These are phyloP conservation scores for Populus nigra DNA, from an alignment of 345 rosid species.

Conservation along the genomic window DNA sequence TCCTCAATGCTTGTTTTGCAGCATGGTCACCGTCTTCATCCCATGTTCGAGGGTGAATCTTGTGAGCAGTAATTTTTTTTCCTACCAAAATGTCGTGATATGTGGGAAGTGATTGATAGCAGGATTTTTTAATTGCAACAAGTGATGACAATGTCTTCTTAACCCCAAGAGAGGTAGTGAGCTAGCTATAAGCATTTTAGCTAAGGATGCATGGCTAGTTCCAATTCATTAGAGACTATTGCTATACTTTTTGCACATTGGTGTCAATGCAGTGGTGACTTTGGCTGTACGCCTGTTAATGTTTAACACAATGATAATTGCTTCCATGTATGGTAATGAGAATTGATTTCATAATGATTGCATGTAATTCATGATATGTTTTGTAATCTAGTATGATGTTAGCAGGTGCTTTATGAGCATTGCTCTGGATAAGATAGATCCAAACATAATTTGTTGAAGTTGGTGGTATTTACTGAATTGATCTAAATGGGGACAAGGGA, in stretches of 20 bases:
- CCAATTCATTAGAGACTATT: background rate
- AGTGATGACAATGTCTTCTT: background rate
- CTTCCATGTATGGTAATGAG: background rate
- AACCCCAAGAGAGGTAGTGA: background rate
- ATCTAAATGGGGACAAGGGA: constrained; percentile 73
- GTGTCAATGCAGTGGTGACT: background rate
- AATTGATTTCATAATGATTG: background rate
- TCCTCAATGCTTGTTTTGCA: too few relatives aligned
- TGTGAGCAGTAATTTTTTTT: background rate
- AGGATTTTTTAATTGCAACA: background rate
- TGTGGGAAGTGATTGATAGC: background rate
- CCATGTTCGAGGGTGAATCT: too few relatives aligned
- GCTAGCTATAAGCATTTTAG: background rate
- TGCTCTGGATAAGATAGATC: background rate
- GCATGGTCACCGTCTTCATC: too few relatives aligned
- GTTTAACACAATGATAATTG: background rate
- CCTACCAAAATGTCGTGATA: background rate
- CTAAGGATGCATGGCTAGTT: background rate
- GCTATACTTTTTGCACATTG: background rate
- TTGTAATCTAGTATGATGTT: constrained; percentile 11
- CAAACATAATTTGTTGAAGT: constrained; percentile 15
- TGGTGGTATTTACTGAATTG: constrained; percentile 2
- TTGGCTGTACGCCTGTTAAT: background rate
- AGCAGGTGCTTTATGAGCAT: constrained; percentile 29
- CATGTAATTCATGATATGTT: constrained; percentile 10